Percentiles rank a stretch among this genome's conserved stretches.
These are phyloP conservation scores for Cruciata laevipes DNA, from an alignment of 257 asterid species.

Conservation along the genomic window DNA sequence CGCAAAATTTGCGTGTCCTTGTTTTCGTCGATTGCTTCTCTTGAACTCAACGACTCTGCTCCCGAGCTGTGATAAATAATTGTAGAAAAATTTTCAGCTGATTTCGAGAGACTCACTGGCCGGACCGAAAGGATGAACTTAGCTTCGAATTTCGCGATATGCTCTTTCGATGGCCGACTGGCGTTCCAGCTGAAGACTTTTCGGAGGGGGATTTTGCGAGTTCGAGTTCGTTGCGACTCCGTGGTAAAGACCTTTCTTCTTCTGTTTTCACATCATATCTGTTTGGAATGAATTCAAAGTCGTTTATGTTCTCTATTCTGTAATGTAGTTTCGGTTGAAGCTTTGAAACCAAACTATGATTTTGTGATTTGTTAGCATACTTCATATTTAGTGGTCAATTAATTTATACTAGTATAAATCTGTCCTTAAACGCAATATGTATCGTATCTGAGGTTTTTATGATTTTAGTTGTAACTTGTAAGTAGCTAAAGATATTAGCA, in stretches of 20 bases:
- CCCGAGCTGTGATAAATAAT: background rate
- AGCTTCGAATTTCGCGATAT: conserved; percentile 22
- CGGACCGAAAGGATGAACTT: conserved; percentile 22
- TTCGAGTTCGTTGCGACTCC: conserved; percentile 48
- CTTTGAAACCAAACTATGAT: background rate
- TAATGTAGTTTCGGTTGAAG: background rate
- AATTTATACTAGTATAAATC: too few relatives aligned
- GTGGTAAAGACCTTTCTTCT: conserved; percentile 22
- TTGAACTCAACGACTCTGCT: background rate
- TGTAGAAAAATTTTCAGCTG: background rate
- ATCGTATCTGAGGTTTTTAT: too few relatives aligned
- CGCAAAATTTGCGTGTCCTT: background rate
- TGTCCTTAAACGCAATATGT: too few relatives aligned
- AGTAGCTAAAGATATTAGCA: too few relatives aligned
- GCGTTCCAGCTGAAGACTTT: conserved; percentile 14
- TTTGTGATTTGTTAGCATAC: too few relatives aligned
- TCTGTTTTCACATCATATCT: background rate
- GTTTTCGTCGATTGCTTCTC: conserved; percentile 10
- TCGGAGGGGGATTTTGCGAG: conserved; percentile 23
- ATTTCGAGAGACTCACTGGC: background rate
- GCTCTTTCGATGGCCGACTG: conserved; percentile 24
- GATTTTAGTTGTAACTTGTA: too few relatives aligned
- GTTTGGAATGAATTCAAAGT: background rate
- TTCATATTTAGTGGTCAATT: too few relatives aligned
- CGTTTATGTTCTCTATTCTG: background rate